A percentile compares a stretch with the other conserved stretches of the same genome.
Evolutionary conservation across 257 asterid species (phyloP).

Genomic region (Sherardia arvensis): DNA sequence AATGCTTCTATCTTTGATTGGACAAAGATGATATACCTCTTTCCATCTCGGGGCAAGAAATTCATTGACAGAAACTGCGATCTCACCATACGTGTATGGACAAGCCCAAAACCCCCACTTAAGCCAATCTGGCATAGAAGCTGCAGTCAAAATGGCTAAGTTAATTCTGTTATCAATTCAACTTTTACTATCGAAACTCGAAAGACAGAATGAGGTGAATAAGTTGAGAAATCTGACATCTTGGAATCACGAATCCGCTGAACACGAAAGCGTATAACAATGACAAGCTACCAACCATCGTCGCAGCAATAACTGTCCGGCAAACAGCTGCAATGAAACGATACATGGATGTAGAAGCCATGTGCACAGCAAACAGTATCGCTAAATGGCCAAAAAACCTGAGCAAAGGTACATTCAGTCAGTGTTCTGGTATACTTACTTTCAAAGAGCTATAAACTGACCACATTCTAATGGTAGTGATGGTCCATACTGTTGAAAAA

Average conservation of each 20-base stretch:
- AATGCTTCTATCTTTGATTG: too few relatives aligned
- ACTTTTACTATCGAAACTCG: too few relatives aligned
- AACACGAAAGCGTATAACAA: constrained; percentile 26
- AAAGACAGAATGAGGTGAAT: not conserved
- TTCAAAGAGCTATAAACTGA: too few relatives aligned
- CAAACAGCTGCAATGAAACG: constrained; percentile 52
- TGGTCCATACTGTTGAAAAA: too few relatives aligned
- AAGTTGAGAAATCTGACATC: constrained; percentile 29
- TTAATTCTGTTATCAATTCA: too few relatives aligned
- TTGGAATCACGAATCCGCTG: constrained; percentile 56
- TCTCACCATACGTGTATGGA: constrained; percentile 68
- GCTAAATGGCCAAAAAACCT: constrained; percentile 54
- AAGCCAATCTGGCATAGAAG: constrained; percentile 64
- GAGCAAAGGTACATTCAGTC: too few relatives aligned
- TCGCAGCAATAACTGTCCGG: constrained; percentile 32
- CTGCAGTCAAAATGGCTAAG: constrained; percentile 25
- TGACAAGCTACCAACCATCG: constrained; percentile 33
- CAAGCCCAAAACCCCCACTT: constrained; percentile 64
- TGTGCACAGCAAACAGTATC: constrained; percentile 32
- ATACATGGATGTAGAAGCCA: constrained; percentile 41
- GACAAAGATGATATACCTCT: too few relatives aligned
- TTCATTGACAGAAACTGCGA: constrained; percentile 56
- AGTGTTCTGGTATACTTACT: too few relatives aligned
- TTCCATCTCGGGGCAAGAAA: constrained; percentile 67
- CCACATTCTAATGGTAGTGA: too few relatives aligned